Base-by-base conservation (phyloP, 805 yeast genomes). In the Wickerhamiella occidentalis region DNA sequence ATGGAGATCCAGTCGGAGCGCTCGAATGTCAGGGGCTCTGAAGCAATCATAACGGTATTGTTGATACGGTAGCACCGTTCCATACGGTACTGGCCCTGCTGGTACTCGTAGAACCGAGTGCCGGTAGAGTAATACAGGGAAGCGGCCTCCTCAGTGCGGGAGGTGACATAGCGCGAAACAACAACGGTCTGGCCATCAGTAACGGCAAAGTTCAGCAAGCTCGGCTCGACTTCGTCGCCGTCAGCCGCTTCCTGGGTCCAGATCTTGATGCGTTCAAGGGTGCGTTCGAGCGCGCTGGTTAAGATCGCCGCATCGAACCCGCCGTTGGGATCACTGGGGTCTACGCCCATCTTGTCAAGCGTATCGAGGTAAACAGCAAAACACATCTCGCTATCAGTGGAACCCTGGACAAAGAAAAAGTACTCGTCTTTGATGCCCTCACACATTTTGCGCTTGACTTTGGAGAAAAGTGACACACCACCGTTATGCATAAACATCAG, bases 401-500 rank as follows among this genome's bases (percentile, higher is more conserved):
- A 78, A 1, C 98, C 98, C 62, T 92, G 96, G 40, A 92, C 77
- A 40, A 71, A 72, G 19, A 84, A 67, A 60, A 92, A 85, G 63
- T 77, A 92, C 56, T 80, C 79, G 62, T 92, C 96, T 38, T 77
- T 77, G 41, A 92, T 71, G 61, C 83, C 85, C 56, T 76, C 72
- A 29, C 86, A 72, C 40, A 92, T 69, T 51, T 66, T 73, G 52
- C 92, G 74, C 66, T 92, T 92, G 57, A 92, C 83, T 55, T 68
- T 67, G 48, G 70, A 64, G 63, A 90, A 92, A 52, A 78, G 77
- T 9, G 88, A 72, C 21, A 92, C 77, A 46, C 66, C 61, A 9
- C 98, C 98, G 66, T 92, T 92, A 66, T 92, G 98, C 98, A 92
- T 92, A 63, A 92, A 92, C 82, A 90, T 83, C 44, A 90, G 68